These are phyloP conservation scores for Alternaria angustiovoidea DNA, from an alignment of 2,329 filamentous ascomycete genomes.

Conservation along the genomic window DNA sequence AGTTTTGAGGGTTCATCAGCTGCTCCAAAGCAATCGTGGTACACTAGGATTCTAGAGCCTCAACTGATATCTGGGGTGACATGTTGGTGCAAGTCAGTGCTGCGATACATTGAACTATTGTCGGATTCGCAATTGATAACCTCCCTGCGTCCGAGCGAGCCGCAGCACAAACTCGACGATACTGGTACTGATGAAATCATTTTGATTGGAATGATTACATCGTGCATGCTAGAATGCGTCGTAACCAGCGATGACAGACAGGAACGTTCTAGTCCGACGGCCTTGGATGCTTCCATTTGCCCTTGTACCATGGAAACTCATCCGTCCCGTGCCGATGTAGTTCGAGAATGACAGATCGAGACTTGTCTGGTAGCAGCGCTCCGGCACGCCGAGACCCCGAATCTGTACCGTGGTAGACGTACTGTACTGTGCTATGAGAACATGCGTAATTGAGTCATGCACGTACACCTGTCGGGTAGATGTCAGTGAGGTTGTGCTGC, in stretches of 20 bases:
- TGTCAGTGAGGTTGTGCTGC: background rate
- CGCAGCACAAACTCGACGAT: background rate
- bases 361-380: constrained; percentile 2
- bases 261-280: constrained; percentile 1
- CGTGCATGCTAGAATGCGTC: background rate
- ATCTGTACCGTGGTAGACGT: constrained; percentile 1
- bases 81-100: background rate
- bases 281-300: background rate
- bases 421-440: background rate
- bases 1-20: constrained; percentile 3
- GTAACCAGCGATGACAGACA: background rate
- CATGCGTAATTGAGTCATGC: background rate
- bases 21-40: constrained; percentile 2
- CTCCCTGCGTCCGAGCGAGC: background rate
- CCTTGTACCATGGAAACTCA: background rate
- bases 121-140: background rate
- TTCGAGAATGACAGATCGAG: constrained; percentile 1
- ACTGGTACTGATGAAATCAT: constrained; percentile 3
- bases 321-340: constrained; percentile 5
- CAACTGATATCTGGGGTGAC: background rate
- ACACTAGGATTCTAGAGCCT: constrained; percentile 9
- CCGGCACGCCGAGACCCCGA: constrained; percentile 3
- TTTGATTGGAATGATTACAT: background rate
- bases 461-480: constrained; percentile 1
- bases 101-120: background rate